Evolutionary conservation across 768 basidiomycete genomes (phyloP).

Genomic region (Naganishia friedmannii): DNA sequence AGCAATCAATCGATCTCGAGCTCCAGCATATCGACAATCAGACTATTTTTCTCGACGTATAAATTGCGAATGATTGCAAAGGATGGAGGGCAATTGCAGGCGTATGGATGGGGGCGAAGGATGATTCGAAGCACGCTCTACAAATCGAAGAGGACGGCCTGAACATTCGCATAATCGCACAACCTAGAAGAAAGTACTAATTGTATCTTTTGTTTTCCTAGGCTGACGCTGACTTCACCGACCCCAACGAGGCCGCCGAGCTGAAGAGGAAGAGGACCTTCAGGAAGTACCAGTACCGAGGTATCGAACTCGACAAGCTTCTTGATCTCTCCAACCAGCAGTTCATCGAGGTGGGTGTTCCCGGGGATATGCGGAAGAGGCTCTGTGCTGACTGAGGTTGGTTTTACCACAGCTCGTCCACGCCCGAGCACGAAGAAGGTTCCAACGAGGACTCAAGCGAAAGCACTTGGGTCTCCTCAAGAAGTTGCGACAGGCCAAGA

Average conservation of each 20-base stretch:
- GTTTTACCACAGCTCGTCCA: conserved; percentile 73
- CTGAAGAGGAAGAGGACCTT: conserved; percentile 98
- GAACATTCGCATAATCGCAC: not conserved
- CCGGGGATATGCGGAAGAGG: not conserved
- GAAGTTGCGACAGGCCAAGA: conserved; percentile 99
- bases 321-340: conserved; percentile 87
- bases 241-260: conserved; percentile 89
- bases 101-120: no score
- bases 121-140: no score
- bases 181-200: not conserved
- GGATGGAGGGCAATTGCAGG: no score
- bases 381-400: not conserved
- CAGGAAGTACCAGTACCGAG: conserved; percentile 98
- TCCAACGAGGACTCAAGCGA: conserved; percentile 98
- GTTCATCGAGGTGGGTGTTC: conserved; percentile 64
- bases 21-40: no score
- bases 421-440: conserved; percentile 95
- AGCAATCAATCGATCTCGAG: no score
- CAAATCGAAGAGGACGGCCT: no score
- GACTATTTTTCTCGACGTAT: no score
- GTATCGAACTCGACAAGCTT: conserved; percentile 96
- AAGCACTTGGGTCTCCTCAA: conserved; percentile 98
- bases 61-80: no score
- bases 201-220: conserved; percentile 45
- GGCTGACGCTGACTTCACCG: conserved; percentile 81